A percentile compares a stretch with the other conserved stretches of the same genome.
Evolutionary conservation across 306 rosid genomes (phyloP).

Genomic region (Oxytropis ochrocephala): DNA sequence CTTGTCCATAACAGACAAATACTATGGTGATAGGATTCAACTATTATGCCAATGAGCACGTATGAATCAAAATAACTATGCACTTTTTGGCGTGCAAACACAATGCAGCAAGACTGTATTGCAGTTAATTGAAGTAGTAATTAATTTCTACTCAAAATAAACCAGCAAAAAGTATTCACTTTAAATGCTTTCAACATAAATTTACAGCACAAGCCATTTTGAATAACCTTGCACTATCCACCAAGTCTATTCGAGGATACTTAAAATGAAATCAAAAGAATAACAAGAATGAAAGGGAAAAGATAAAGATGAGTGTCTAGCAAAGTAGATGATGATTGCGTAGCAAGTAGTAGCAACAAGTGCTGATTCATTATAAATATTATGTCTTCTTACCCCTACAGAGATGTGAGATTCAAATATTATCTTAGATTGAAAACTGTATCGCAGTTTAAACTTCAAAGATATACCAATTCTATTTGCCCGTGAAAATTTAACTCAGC

Average conservation of each 20-base stretch:
- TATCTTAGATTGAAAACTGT: background rate
- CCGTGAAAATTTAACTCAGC: background rate
- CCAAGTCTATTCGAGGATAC: background rate
- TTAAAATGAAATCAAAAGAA: background rate
- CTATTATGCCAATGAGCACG: constrained; percentile 3
- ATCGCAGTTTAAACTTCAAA: background rate
- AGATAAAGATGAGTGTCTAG: background rate
- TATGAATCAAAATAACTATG: constrained; percentile 9
- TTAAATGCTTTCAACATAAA: background rate
- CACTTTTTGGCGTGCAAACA: background rate
- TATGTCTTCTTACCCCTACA: constrained; percentile 11
- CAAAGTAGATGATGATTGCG: background rate
- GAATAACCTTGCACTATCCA: background rate
- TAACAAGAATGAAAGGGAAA: background rate
- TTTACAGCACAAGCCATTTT: background rate
- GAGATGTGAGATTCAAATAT: background rate
- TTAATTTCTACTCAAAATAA: background rate
- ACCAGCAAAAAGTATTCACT: background rate
- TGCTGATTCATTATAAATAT: background rate
- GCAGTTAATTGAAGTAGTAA: background rate
- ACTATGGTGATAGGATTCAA: background rate
- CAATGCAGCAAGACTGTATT: background rate
- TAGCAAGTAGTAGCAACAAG: background rate
- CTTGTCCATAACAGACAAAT: background rate
- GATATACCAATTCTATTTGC: background rate